Conservation (phyloP, 176 grass and related monocot species). For the maize (Zea mays) region DNA sequence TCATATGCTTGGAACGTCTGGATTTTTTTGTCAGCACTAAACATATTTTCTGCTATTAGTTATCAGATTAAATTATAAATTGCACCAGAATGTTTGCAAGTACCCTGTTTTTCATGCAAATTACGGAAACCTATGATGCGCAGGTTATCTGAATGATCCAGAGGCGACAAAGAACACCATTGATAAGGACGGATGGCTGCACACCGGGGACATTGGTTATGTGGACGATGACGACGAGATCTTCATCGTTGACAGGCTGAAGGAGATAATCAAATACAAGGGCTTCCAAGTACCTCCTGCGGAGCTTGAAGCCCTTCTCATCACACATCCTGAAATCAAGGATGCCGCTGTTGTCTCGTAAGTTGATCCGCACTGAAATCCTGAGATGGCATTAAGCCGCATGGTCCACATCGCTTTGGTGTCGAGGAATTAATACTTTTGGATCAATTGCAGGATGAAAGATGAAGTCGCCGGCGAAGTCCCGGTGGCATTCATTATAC, state of each 20-base stretch:
- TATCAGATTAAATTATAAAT: background rate
- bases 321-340: slow-evolving; percentile 66
- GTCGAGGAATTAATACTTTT: background rate
- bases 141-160: slow-evolving; percentile 91
- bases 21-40: background rate
- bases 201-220: slow-evolving; percentile 87
- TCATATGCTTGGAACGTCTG: background rate
- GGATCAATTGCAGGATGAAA: slow-evolving; percentile 64
- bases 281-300: slow-evolving; percentile 93
- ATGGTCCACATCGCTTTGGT: background rate
- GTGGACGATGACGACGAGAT: slow-evolving; percentile 85
- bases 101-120: slow-evolving; percentile 2
- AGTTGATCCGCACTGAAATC: slow-evolving; percentile 32
- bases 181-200: slow-evolving; percentile 85
- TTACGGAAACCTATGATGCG: slow-evolving; percentile 9
- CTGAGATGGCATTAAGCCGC: background rate
- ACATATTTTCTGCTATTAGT: background rate
- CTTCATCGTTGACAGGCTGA: slow-evolving; percentile 93
- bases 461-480: slow-evolving; percentile 82
- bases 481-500: slow-evolving; percentile 85
- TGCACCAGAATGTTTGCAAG: background rate
- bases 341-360: slow-evolving; percentile 92
- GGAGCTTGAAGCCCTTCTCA: slow-evolving; percentile 87
- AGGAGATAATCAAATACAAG: slow-evolving; percentile 98
- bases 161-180: slow-evolving; percentile 81